Percentiles rank a stretch among this genome's conserved stretches.
These are phyloP conservation scores for Dentiscutata heterogama DNA, from an alignment of 371 early-diverging fungal genomes.

Conservation along the genomic window DNA sequence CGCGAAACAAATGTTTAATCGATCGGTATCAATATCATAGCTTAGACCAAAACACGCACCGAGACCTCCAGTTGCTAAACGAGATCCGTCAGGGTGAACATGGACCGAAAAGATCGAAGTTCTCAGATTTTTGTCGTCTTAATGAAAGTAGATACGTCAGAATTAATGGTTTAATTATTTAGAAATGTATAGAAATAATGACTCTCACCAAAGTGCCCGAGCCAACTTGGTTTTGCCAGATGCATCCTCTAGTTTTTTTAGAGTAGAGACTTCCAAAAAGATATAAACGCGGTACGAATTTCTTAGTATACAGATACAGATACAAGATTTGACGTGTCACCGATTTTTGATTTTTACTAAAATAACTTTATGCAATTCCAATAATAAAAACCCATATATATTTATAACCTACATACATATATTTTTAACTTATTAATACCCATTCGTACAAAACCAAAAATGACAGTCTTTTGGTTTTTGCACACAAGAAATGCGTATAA, in stretches of 20 bases:
- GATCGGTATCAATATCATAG: background rate
- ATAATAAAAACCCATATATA: too few relatives aligned
- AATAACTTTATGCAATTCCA: too few relatives aligned
- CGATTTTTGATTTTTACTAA: too few relatives aligned
- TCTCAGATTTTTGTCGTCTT: slow-evolving; percentile 75
- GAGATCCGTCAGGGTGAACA: slow-evolving; percentile 84
- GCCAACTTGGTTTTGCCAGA: slow-evolving; percentile 35
- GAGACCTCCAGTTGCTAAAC: slow-evolving; percentile 89
- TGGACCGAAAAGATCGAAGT: slow-evolving; percentile 89
- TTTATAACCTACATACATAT: too few relatives aligned
- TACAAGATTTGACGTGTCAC: too few relatives aligned
- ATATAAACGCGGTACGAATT: background rate
- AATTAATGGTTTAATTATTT: too few relatives aligned
- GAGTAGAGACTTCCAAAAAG: slow-evolving; percentile 1
- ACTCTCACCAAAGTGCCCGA: slow-evolving; percentile 8
- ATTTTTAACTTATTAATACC: too few relatives aligned
- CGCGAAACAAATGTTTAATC: background rate
- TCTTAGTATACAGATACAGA: too few relatives aligned
- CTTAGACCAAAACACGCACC: slow-evolving; percentile 57
- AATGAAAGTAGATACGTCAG: background rate
- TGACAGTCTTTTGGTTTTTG: too few relatives aligned
- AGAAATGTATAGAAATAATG: background rate
- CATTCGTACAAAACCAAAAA: too few relatives aligned
- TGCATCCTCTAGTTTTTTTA: background rate
- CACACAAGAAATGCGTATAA: too few relatives aligned